Percentiles rank a stretch among this genome's conserved stretches.
Conservation (phyloP, 768 basidiomycete genomes). For the Strobilomyces dryophilus region DNA sequence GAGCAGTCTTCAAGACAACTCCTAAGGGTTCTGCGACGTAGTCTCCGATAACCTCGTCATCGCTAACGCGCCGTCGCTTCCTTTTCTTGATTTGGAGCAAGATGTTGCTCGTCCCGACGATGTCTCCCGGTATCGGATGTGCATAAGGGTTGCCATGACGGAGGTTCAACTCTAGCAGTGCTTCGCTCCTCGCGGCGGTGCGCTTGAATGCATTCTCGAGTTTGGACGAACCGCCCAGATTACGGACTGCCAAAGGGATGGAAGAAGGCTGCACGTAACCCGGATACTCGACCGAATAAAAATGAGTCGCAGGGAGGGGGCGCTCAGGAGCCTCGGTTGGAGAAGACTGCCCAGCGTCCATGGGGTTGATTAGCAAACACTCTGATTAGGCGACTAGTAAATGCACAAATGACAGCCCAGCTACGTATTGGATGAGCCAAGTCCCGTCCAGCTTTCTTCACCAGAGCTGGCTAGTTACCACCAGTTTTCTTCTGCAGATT, state of each 20-base stretch:
- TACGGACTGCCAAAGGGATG: slow-evolving; percentile 55
- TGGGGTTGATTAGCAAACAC: slow-evolving; percentile 11
- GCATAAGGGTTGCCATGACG: slow-evolving; percentile 72
- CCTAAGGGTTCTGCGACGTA: slow-evolving; percentile 75
- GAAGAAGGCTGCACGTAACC: slow-evolving; percentile 71
- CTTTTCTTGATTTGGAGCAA: slow-evolving; percentile 79
- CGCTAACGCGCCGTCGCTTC: slow-evolving; percentile 43
- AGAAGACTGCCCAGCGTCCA: slow-evolving; percentile 10
- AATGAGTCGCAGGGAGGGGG: slow-evolving; percentile 53
- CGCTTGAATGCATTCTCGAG: slow-evolving; percentile 78
- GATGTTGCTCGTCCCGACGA: slow-evolving; percentile 75
- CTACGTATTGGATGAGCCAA: neutral
- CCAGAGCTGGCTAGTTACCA: slow-evolving; percentile 8
- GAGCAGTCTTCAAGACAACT: slow-evolving; percentile 71
- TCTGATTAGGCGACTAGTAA: neutral
- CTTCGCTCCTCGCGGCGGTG: slow-evolving; percentile 54
- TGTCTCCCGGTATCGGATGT: slow-evolving; percentile 81
- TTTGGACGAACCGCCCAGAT: slow-evolving; percentile 63
- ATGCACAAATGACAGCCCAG: no score
- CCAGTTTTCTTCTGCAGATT: slow-evolving; percentile 31
- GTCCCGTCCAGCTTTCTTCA: neutral
- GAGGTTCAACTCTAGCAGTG: slow-evolving; percentile 72
- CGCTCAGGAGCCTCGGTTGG: slow-evolving; percentile 34
- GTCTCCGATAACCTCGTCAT: slow-evolving; percentile 47
- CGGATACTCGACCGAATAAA: slow-evolving; percentile 87